A percentile compares a stretch with the other conserved stretches of the same genome.
These are phyloP conservation scores for Acorus gramineus DNA, from an alignment of 106 monocot genomes.

Conservation along the genomic window DNA sequence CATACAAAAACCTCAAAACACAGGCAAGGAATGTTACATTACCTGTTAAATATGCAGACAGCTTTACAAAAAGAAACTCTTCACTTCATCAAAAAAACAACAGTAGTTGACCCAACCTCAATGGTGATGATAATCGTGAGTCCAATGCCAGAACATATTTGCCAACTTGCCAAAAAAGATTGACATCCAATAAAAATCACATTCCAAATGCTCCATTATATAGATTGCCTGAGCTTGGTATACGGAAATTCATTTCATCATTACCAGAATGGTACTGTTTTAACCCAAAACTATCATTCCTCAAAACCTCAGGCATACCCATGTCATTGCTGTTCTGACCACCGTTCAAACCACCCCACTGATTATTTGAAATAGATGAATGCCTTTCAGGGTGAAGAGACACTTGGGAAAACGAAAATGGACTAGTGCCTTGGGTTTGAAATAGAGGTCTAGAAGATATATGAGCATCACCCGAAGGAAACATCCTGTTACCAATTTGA, in stretches of 20 bases:
- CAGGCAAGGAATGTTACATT: neutral
- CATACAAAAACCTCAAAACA: neutral
- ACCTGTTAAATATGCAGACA: too few relatives aligned
- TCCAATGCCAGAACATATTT: too few relatives aligned
- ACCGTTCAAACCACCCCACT: conserved; percentile 67
- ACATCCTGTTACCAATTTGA: conserved; percentile 30
- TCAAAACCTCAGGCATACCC: conserved; percentile 29
- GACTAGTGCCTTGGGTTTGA: conserved; percentile 22
- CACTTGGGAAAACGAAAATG: conserved; percentile 34
- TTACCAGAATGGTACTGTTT: conserved; percentile 35
- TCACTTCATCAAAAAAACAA: too few relatives aligned
- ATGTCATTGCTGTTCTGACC: conserved; percentile 17
- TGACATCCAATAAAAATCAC: conserved; percentile 5
- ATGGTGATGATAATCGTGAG: too few relatives aligned
- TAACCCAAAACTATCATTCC: conserved; percentile 39
- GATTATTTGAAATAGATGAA: conserved; percentile 25
- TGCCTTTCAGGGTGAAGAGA: conserved; percentile 42
- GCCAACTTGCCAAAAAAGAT: too few relatives aligned
- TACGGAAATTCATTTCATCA: conserved; percentile 46
- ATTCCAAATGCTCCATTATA: conserved; percentile 65
- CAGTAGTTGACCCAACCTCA: too few relatives aligned
- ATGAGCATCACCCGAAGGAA: conserved; percentile 46
- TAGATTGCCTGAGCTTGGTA: conserved; percentile 29
- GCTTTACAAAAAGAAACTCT: too few relatives aligned
- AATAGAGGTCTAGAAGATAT: conserved; percentile 24